phyloP scores from a whole-genome alignment of 805 yeast genomes.

The Pichia cephalocereana region DNA sequence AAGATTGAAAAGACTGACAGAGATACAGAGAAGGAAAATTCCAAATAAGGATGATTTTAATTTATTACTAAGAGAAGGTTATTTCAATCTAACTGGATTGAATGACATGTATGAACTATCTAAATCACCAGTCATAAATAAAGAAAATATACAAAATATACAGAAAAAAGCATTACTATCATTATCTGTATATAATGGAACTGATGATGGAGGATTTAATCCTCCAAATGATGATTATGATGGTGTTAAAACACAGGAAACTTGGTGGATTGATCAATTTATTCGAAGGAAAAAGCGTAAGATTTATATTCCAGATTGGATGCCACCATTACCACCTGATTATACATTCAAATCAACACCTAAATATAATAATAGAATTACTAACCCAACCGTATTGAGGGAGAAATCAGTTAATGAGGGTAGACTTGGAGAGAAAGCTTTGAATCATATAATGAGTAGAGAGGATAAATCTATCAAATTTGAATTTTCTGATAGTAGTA shows the following conservation, averaged over 20 bases:
- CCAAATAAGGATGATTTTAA: conserved; percentile 45
- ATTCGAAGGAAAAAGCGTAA: conserved; percentile 16
- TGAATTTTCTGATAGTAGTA: conserved; percentile 3
- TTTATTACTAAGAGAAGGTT: conserved; percentile 34
- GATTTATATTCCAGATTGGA: conserved; percentile 56
- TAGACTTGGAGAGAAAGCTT: conserved; percentile 67
- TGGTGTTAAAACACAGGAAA: background rate
- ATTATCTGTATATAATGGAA: background rate
- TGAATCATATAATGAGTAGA: conserved; percentile 42
- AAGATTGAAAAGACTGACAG: conserved; percentile 41
- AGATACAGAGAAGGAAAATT: conserved; percentile 49
- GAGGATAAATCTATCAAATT: background rate
- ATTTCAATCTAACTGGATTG: conserved; percentile 32
- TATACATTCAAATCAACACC: conserved; percentile 83
- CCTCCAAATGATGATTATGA: conserved; percentile 7
- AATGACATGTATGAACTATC: conserved; percentile 14
- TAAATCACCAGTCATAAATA: background rate
- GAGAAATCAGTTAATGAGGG: conserved; percentile 74
- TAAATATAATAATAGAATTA: conserved; percentile 46
- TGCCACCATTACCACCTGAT: conserved; percentile 89
- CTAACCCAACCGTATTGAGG: conserved; percentile 64
- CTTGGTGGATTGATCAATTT: conserved; percentile 11
- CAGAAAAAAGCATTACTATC: conserved; percentile 7
- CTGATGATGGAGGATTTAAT: conserved; percentile 1
- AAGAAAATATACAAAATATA: background rate